Percentiles rank a stretch among this genome's conserved stretches.
These are phyloP conservation scores for Paramecium sonneborni DNA, from an alignment of 73 alveolate species.

Conservation along the genomic window DNA sequence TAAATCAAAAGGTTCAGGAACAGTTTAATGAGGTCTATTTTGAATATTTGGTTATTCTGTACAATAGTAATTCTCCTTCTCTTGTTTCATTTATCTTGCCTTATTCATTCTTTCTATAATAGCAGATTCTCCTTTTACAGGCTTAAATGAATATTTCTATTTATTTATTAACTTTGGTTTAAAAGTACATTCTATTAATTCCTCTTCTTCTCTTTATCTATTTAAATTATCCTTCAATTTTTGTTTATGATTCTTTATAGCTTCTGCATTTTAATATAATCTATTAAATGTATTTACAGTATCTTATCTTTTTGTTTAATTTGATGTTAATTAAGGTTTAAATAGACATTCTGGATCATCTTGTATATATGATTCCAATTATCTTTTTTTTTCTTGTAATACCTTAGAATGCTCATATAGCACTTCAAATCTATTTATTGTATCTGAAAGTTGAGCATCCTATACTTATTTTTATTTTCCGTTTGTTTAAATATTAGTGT, in stretches of 20 bases:
- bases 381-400: slow-evolving; percentile 7
- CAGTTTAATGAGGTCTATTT: not conserved
- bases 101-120: slow-evolving; percentile 46
- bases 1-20: slow-evolving; percentile 1
- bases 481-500: not conserved
- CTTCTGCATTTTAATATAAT: slow-evolving; percentile 11
- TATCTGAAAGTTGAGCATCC: not conserved
- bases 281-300: slow-evolving; percentile 30
- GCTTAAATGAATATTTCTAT: not conserved
- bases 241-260: not conserved
- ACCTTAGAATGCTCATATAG: slow-evolving; percentile 37
- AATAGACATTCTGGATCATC: slow-evolving; percentile 42
- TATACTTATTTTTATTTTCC: not conserved
- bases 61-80: not conserved
- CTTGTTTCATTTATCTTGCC: slow-evolving; percentile 21
- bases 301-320: not conserved
- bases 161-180: not conserved
- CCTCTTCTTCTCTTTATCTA: slow-evolving; percentile 1
- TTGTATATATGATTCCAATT: not conserved
- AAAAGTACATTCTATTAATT: slow-evolving; percentile 14
- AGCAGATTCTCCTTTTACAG: slow-evolving; percentile 17
- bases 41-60: not conserved
- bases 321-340: not conserved
- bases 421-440: not conserved
- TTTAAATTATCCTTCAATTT: not conserved